Conservation (phyloP, 352 stramenopile genomes). For the Globisporangium heterothallicum region DNA sequence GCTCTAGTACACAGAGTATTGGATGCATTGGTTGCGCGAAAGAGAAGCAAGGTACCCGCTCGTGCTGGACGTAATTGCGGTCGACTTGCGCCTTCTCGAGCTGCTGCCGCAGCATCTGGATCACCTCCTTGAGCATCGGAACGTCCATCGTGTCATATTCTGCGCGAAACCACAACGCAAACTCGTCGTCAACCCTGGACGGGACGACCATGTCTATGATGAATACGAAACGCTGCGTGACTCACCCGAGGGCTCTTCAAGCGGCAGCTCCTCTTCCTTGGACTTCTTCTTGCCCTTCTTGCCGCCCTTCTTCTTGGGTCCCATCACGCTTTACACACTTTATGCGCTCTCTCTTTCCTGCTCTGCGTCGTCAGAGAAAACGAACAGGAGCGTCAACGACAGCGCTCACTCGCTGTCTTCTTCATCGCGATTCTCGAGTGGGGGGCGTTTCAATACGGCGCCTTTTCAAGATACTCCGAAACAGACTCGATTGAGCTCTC, state of each 20-base stretch:
- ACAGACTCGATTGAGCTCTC: too few relatives aligned
- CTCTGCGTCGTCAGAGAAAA: too few relatives aligned
- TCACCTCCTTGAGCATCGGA: slow-evolving; percentile 90
- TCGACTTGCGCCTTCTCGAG: slow-evolving; percentile 89
- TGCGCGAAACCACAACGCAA: slow-evolving; percentile 11
- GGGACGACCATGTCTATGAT: background rate
- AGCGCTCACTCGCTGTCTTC: too few relatives aligned
- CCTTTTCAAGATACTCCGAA: too few relatives aligned
- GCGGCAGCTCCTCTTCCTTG: slow-evolving; percentile 56
- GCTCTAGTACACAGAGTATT: too few relatives aligned
- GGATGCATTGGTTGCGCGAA: too few relatives aligned
- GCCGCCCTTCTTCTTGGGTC: slow-evolving; percentile 66
- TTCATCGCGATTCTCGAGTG: too few relatives aligned
- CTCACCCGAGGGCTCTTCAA: slow-evolving; percentile 68
- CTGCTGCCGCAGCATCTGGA: slow-evolving; percentile 89
- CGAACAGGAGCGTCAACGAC: too few relatives aligned
- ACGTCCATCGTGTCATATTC: slow-evolving; percentile 93
- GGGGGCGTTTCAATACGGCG: too few relatives aligned
- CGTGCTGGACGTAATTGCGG: slow-evolving; percentile 94
- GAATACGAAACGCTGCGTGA: slow-evolving; percentile 1
- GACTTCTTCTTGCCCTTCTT: slow-evolving; percentile 66
- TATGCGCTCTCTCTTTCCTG: background rate
- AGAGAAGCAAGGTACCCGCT: slow-evolving; percentile 43
- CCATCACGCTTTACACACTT: slow-evolving; percentile 25
- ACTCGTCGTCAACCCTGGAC: background rate